Evolutionary conservation across 2,329 filamentous ascomycete species (phyloP), one percentile per base, ranked within the genome.

Genomic region (Lasiodiplodia citricola): DNA sequence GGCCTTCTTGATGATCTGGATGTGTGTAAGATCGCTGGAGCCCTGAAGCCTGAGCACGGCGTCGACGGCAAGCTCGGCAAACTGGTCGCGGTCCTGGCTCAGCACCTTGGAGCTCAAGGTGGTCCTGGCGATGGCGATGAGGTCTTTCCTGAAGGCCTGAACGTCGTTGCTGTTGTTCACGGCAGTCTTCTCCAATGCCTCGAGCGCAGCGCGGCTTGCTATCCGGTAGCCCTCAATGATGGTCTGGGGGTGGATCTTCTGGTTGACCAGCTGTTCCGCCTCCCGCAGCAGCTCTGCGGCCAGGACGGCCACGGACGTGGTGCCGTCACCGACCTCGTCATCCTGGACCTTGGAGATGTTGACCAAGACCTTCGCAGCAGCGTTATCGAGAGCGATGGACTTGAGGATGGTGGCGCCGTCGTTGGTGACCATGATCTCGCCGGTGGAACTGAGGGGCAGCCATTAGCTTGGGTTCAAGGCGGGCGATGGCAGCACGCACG

Each of bases 261-360:
- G 94, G 84, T 96, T 92, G 74, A 99, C 93, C 62, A 99, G 88
- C 85, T 97, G 95, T 85, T 99, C 96, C 58, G 96, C 96, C 83
- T 99, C 96, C 72, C 96, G 91, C 72, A 99, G 87, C 70, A 99
- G 88, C 85, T 99, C 96, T 70, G 96, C 96, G 50, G 96, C 94
- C 71, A 99, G 86, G 18, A 99, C 96, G 54, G 96, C 91, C 68
- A 99, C 96, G n/a, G 94, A 98, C 25, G 96, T 99, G 56, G 96
- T 99, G 69, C 96, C 96, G 80, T 99, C 96, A 78, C 96, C 96
- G 28, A 99, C 95, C 82, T 99, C 96, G 79, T 99, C 96, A 77
- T 99, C 96, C 81, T 99, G 96, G 6, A 99, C 96, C 84, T 99
- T 99, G 72, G 95, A 98, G 76, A 99, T 98, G 82, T 99, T 99